These are phyloP conservation scores for Mucor irregularis DNA, from an alignment of 371 early-diverging fungal genomes.

Conservation along the genomic window DNA sequence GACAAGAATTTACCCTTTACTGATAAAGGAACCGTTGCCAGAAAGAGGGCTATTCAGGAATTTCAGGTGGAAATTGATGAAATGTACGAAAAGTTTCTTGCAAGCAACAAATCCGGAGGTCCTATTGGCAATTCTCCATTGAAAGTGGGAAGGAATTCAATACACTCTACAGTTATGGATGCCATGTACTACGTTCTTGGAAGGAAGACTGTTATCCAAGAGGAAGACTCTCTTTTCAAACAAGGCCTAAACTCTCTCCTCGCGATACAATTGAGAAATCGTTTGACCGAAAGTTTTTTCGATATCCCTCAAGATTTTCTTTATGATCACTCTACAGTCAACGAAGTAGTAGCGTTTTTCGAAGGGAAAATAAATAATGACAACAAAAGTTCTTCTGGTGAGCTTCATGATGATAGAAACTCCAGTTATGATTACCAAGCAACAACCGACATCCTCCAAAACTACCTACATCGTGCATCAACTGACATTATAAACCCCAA, in stretches of 20 bases:
- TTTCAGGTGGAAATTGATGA: constrained; percentile 18
- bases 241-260: constrained; percentile 23
- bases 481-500: background rate
- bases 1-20: constrained; percentile 23
- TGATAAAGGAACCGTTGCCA: constrained; percentile 34
- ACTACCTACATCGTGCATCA: constrained; percentile 13
- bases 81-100: constrained; percentile 22
- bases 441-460: constrained; percentile 9
- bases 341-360: constrained; percentile 8
- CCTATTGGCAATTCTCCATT: no score
- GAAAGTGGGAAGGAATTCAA: no score
- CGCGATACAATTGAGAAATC: constrained; percentile 18
- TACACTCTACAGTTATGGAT: background rate
- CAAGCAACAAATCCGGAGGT: background rate
- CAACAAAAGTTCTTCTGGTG: background rate
- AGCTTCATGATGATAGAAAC: background rate
- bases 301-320: constrained; percentile 37
- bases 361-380: background rate
- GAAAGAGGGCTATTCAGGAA: constrained; percentile 16
- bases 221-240: constrained; percentile 15
- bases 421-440: background rate
- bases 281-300: constrained; percentile 10
- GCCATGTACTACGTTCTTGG: background rate
- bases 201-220: background rate
- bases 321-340: constrained; percentile 30